phyloP scores from a whole-genome alignment of 73 alveolate genomes.

The Tetrahymena borealis region DNA sequence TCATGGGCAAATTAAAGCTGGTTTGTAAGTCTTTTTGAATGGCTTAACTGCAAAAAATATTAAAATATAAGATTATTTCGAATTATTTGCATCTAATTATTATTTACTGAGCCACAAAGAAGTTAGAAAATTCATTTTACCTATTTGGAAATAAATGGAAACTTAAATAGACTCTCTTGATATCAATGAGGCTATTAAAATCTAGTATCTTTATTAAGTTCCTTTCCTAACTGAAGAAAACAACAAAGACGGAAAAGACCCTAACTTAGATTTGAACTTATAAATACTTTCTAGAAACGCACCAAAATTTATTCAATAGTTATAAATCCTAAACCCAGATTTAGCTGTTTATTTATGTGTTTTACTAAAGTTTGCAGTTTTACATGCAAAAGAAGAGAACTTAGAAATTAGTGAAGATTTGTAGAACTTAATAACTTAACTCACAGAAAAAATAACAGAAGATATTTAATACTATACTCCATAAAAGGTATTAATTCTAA shows the following conservation, averaged over 20 bases:
- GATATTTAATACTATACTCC: background rate
- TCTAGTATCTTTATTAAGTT: background rate
- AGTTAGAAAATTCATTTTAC: background rate
- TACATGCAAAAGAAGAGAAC: background rate
- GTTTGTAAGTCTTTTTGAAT: background rate
- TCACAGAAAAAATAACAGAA: background rate
- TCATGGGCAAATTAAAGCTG: background rate
- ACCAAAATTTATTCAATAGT: background rate
- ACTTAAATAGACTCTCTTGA: background rate
- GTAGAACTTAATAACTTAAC: background rate
- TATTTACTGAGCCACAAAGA: background rate
- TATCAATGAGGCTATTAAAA: background rate
- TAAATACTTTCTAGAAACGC: background rate
- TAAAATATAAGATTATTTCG: background rate
- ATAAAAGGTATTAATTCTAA: background rate
- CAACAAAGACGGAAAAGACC: background rate
- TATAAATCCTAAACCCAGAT: background rate
- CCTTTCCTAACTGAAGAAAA: background rate
- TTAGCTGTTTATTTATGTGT: background rate
- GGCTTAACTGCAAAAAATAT: background rate
- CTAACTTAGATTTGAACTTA: background rate
- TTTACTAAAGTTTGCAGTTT: background rate
- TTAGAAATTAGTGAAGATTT: background rate
- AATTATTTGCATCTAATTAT: background rate
- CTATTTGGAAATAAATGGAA: background rate